Evolutionary conservation across 495 filamentous ascomycete species (phyloP).

Genomic region (Annulohypoxylon moriforme): DNA sequence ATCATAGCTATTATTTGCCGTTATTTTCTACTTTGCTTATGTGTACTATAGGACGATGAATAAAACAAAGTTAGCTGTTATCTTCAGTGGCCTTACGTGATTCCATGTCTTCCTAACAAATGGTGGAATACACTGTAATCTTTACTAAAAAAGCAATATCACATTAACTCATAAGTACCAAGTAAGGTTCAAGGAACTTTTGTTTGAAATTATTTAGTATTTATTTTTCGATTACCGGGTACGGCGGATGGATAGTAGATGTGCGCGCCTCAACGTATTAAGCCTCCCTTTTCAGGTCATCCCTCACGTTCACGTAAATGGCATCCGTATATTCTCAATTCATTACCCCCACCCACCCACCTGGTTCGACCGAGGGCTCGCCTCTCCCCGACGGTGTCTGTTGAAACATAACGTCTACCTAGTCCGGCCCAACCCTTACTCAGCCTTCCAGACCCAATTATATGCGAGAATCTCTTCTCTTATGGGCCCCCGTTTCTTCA

Average conservation of each 20-base stretch:
- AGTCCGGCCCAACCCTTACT: neutral
- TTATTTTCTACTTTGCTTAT: neutral
- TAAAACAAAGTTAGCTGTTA: neutral
- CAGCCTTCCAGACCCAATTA: neutral
- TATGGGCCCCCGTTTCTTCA: neutral
- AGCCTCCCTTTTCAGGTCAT: neutral
- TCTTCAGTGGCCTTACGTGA: neutral
- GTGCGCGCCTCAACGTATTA: neutral
- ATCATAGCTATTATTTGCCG: neutral
- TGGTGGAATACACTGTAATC: neutral
- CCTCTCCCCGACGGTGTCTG: neutral
- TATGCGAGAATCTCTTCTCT: conserved; percentile 34
- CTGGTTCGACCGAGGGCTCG: neutral
- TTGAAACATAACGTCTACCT: conserved; percentile 5
- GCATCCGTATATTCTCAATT: neutral
- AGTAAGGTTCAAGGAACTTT: neutral
- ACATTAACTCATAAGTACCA: neutral
- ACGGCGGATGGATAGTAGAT: neutral
- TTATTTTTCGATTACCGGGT: neutral
- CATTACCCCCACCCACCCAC: neutral
- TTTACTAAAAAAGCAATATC: neutral
- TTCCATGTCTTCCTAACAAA: neutral
- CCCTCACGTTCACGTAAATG: conserved; percentile 1
- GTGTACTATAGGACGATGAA: neutral
- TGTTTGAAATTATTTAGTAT: neutral